Base-by-base conservation (phyloP, 306 rosid genomes). In the Acacia confusa region DNA sequence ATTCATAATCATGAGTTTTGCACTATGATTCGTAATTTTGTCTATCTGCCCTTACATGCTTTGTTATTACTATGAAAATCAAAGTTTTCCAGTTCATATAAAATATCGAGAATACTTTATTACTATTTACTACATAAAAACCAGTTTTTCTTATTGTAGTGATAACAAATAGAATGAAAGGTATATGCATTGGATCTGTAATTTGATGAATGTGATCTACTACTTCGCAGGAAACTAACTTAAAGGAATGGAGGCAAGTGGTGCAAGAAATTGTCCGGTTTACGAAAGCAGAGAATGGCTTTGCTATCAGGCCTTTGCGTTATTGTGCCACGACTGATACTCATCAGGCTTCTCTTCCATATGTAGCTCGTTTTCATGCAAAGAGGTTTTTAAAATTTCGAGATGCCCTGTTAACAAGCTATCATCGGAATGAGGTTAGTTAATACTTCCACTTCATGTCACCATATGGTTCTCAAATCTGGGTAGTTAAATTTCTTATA, bases 171-270 rank as follows among this genome's bases (percentile, higher is more conserved):
- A 20, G 71, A 82, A 87, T 55, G 61, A 48, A 36, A 16, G 53
- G 32, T 79, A n/a, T 77, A 27, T 77, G 32, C 58, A 69, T 88
- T 77, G 32, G 68, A 77, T 80, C 44, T 85, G 66, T 82, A 81
- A 79, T 84, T 84, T 73, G 72, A 66, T 82, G 65, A 71, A 43
- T 83, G 64, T 77, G 55, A 85, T 80, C 78, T 74, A 28, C 85
- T 73, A 78, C 64, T 81, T 85, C 85, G 84, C 89, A 96, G 99
- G 94, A 88, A 66, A 94, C 97, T 57, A 93, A 90, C 84, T 91
- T 90, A 53, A 96, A 91, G 85, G 99, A 96, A 88, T 96, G 99
- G 99, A 87, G 89, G 91, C 94, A 78, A 86, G 98, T 94, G 88
- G 93, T 96, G 83, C 94, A 94, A 88, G 99, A 96, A 90, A 91